A percentile compares a stretch with the other conserved stretches of the same genome.
Evolutionary conservation across 1,139 yeast species (phyloP).

Genomic region (Geotrichum fermentans): DNA sequence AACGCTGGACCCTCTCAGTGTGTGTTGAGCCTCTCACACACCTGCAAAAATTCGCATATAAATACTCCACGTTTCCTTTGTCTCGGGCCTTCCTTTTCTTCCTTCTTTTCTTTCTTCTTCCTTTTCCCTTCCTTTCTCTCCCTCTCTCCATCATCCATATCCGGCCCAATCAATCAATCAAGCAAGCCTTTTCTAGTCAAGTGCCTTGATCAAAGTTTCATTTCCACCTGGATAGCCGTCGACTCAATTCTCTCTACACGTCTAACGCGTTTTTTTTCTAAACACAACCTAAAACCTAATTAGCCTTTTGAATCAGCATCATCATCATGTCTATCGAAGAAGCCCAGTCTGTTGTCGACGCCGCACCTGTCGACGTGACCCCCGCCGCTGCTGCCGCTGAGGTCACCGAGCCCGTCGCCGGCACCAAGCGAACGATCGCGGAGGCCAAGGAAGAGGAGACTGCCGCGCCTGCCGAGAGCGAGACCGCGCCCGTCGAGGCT

Average conservation of each 20-base stretch:
- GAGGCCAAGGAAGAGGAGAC: not conserved
- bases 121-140: slow-evolving; percentile 1
- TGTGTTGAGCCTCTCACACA: too few relatives aligned
- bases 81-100: not conserved
- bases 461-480: not conserved
- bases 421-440: not conserved
- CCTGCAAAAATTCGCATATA: not conserved
- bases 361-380: not conserved
- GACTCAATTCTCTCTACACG: not conserved
- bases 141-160: slow-evolving; percentile 5
- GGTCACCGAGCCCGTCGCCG: not conserved
- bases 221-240: not conserved
- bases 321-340: slow-evolving; percentile 5
- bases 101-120: slow-evolving; percentile 8
- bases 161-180: too few relatives aligned
- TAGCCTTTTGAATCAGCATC: not conserved
- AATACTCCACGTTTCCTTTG: not conserved
- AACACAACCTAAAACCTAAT: not conserved
- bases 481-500: not conserved
- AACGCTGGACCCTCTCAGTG: too few relatives aligned
- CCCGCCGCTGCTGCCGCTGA: slow-evolving; percentile 1
- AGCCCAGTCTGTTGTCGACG: not conserved
- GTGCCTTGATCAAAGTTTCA: slow-evolving; percentile 5
- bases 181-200: slow-evolving; percentile 11
- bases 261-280: not conserved